Percentiles rank a stretch among this genome's conserved stretches.
Evolutionary conservation across 371 early-diverging fungal genomes (phyloP).

Genomic region (Catenaria anguillulae): DNA sequence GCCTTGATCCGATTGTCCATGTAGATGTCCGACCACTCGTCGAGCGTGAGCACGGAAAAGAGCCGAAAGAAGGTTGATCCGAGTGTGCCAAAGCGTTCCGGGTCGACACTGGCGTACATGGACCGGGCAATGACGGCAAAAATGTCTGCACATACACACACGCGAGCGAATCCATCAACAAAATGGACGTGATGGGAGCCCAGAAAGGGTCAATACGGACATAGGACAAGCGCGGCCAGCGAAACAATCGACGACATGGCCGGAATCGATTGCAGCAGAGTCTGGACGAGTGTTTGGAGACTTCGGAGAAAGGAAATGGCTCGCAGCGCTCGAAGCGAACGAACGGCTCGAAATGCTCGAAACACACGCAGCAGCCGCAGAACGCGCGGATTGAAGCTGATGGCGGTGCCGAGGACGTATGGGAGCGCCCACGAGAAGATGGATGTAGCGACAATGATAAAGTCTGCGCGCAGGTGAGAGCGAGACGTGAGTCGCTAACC

Average conservation of each 20-base stretch:
- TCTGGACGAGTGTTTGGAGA: conserved; percentile 16
- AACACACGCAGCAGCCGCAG: conserved; percentile 14
- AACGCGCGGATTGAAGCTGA: conserved; percentile 13
- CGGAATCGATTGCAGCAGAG: conserved; percentile 20
- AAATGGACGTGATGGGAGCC: background rate
- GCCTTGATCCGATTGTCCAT: conserved; percentile 9
- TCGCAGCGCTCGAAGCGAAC: conserved; percentile 17
- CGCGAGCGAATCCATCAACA: too few relatives aligned
- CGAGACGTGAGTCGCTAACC: background rate
- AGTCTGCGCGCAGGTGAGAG: conserved; percentile 7
- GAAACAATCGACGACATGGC: conserved; percentile 20
- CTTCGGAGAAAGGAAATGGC: conserved; percentile 18
- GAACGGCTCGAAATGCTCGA: conserved; percentile 13
- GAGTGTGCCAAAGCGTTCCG: conserved; percentile 15
- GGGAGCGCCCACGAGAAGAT: conserved; percentile 15
- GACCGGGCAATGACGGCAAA: conserved; percentile 16
- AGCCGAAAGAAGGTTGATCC: conserved; percentile 13
- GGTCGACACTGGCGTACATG: conserved; percentile 12
- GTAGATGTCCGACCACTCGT: conserved; percentile 14
- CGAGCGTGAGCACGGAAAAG: conserved; percentile 17
- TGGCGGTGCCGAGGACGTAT: conserved; percentile 8
- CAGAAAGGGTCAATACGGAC: conserved; percentile 7
- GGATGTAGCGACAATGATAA: conserved; percentile 14
- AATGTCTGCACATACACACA: conserved; percentile 11
- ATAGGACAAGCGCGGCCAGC: conserved; percentile 12